Conservation (phyloP, 495 filamentous ascomycete genomes). For the Beverwykella pulmonaria region DNA sequence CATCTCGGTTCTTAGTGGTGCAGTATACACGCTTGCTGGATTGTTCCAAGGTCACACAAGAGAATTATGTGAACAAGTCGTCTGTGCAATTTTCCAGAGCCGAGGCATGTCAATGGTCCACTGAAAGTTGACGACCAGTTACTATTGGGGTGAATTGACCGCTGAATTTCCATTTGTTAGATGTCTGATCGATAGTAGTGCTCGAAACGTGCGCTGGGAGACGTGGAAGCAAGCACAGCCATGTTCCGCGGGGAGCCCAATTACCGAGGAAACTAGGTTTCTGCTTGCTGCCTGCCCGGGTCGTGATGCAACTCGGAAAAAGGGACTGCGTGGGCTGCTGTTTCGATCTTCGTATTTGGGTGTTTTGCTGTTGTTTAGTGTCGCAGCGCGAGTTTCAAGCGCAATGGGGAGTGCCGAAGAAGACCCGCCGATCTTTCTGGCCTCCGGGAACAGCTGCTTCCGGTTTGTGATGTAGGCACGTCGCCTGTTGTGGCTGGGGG, state of each 20-base stretch:
- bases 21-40: too few species aligned
- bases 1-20: too few species aligned
- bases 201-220: not conserved
- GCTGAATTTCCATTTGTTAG: not conserved
- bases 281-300: not conserved
- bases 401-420: not conserved
- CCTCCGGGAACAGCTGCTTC: not conserved
- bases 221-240: too few species aligned
- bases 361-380: conserved; percentile 6
- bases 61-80: not conserved
- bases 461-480: not conserved
- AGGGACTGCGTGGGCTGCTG: not conserved
- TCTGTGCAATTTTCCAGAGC: not conserved
- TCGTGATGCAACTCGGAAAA: conserved; percentile 5
- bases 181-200: not conserved
- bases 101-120: not conserved
- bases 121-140: not conserved
- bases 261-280: not conserved
- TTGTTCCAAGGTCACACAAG: too few species aligned
- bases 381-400: conserved; percentile 21
- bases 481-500: too few species aligned
- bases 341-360: conserved; percentile 15
- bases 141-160: not conserved
- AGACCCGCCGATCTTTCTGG: conserved; percentile 11
- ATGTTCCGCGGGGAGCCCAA: not conserved